Conservation (phyloP, 2,329 filamentous ascomycete species). For the Penicillium sp. region DNA sequence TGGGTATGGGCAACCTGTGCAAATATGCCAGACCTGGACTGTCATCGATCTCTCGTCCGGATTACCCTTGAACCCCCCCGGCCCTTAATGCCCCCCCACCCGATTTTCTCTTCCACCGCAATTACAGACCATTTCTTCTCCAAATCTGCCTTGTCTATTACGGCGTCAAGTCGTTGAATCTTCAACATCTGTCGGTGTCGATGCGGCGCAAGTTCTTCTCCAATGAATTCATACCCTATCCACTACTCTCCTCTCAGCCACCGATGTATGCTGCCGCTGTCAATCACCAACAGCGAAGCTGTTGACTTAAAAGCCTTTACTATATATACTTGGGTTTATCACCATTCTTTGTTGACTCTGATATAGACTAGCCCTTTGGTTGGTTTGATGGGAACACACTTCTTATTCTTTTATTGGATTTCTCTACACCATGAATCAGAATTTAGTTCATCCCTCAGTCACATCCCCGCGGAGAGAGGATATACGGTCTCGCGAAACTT, state of each 20-base stretch:
- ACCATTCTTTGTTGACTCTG: conserved; percentile 7
- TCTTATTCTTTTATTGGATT: conserved; percentile 7
- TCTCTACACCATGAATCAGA: conserved; percentile 16
- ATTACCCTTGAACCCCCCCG: conserved; percentile 12
- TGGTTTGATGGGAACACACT: conserved; percentile 6
- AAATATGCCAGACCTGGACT: conserved; percentile 31
- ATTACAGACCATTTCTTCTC: conserved; percentile 24
- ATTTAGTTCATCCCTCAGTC: conserved; percentile 5
- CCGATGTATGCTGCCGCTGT: conserved; percentile 28
- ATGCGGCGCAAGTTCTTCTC: conserved; percentile 29
- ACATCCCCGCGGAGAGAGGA: conserved; percentile 15
- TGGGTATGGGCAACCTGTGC: conserved; percentile 20
- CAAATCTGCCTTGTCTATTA: conserved; percentile 40
- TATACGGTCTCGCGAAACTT: conserved; percentile 18
- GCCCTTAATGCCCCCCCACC: conserved; percentile 22
- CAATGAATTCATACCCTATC: conserved; percentile 31
- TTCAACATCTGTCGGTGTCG: conserved; percentile 26
- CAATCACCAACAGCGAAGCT: conserved; percentile 23
- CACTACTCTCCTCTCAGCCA: conserved; percentile 27
- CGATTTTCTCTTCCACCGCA: conserved; percentile 26
- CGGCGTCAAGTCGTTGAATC: conserved; percentile 31
- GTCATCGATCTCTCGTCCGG: conserved; percentile 27
- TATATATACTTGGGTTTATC: conserved; percentile 29
- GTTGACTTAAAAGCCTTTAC: conserved; percentile 20
- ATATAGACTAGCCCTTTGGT: conserved; percentile 15